phyloP scores from a whole-genome alignment of 148 eudicot genomes.

The Rhododendron kiyosumense region DNA sequence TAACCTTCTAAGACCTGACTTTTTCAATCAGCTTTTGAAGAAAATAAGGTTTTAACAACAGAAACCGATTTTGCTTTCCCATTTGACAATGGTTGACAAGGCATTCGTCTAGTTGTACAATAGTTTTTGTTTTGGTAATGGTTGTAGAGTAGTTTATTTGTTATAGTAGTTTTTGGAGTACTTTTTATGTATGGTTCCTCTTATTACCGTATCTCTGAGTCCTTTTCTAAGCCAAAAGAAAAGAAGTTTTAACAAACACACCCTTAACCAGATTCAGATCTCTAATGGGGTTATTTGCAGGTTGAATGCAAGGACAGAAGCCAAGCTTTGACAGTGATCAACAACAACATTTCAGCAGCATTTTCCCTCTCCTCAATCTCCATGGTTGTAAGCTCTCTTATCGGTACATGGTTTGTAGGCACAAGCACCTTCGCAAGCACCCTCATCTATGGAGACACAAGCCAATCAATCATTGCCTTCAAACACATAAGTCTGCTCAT shows the following conservation, averaged over 20 bases:
- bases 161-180: neutral
- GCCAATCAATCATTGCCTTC: constrained; percentile 46
- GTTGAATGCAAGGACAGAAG: constrained; percentile 41
- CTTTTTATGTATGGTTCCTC: neutral
- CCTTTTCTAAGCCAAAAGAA: neutral
- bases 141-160: neutral
- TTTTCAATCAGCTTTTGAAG: neutral
- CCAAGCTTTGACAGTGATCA: constrained; percentile 38
- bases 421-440: constrained; percentile 24
- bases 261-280: neutral
- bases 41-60: neutral
- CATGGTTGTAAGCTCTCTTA: constrained; percentile 52
- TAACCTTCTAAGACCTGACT: neutral
- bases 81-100: neutral
- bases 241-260: neutral
- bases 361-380: constrained; percentile 47
- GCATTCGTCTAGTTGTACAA: neutral
- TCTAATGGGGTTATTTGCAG: constrained; percentile 24
- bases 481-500: constrained; percentile 43
- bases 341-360: constrained; percentile 44
- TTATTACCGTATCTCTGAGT: neutral
- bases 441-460: constrained; percentile 54
- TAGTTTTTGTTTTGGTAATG: neutral
- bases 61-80: neutral
- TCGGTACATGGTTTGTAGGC: constrained; percentile 63